Base-by-base conservation (phyloP, 2,329 filamentous ascomycete genomes). In the Fusarium avenaceum region DNA sequence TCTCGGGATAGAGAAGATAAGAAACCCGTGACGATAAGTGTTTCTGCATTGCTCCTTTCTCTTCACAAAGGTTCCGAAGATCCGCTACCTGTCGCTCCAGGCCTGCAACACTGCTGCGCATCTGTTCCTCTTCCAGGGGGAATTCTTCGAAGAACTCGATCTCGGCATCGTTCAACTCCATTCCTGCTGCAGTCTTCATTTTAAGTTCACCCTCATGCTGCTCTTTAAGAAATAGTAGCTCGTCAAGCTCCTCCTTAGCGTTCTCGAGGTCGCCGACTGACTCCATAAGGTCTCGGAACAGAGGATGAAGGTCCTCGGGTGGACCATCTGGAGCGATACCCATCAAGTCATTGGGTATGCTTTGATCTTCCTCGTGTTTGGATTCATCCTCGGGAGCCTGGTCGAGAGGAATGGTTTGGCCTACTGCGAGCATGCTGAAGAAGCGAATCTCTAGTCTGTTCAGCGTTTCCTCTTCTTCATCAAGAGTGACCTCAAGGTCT, bases 91-190 rank as follows among this genome's bases (percentile, higher is more conserved):
- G 72, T 6, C 72, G 63, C 14, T 78, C 76, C 19, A 80, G 76
- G 10, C 69, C 66, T 7, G 76, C 70, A 14, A 85, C 74, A 13
- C 76, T 76, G 15, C 61, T 66, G 10, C 65, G 71, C 65, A 80
- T 79, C 35, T 72, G 72, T 30, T 71, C 61, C 48, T 81, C 76
- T n/a, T 81, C 74, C 2, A 69, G 40, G 0, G 80, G 77, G 47
- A 82, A 86, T 17, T 81, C 77, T 22, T 74, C 73, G 6, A 86
- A 74, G 65, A 85, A 84, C 10, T 84, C 81, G 7, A 78, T 58
- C 40, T 84, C 80, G 7, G 81, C 79, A 22, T 77, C 70, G 24
- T 75, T 76, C 48, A 80, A 69, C 20, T 70, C 42, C 56, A 58
- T 74, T 5, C 69, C 75, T 11, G 57, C 75, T 26, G 54, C 57